These are phyloP conservation scores for Boletus reticuloceps DNA, from an alignment of 768 basidiomycete genomes.

Conservation along the genomic window DNA sequence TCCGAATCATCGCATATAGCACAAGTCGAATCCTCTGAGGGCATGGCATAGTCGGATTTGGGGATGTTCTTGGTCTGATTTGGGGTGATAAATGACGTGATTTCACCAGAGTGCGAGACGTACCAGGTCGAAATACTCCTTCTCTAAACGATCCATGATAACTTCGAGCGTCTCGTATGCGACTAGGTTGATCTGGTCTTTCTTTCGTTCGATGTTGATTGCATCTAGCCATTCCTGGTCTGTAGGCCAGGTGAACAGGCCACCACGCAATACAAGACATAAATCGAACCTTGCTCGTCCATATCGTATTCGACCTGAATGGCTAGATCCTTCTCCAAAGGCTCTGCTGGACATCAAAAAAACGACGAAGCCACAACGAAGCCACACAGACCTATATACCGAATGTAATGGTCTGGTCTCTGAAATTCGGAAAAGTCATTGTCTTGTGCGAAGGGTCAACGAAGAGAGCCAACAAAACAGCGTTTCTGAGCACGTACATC, in stretches of 20 bases:
- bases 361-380: background rate
- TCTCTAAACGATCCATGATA: conserved; percentile 96
- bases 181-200: conserved; percentile 66
- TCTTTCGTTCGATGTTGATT: conserved; percentile 78
- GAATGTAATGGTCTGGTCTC: conserved; percentile 84
- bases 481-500: conserved; percentile 51
- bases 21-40: conserved; percentile 94
- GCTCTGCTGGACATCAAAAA: conserved; percentile 52
- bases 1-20: conserved; percentile 98
- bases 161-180: conserved; percentile 90
- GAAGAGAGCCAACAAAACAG: background rate
- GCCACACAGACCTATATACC: conserved; percentile 71
- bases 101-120: conserved; percentile 18
- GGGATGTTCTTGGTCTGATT: conserved; percentile 88
- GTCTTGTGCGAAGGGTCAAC: conserved; percentile 37
- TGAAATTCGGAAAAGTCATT: conserved; percentile 70
- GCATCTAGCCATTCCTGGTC: conserved; percentile 94
- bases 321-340: conserved; percentile 87
- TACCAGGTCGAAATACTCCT: conserved; percentile 98
- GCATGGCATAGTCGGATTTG: conserved; percentile 81
- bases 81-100: background rate
- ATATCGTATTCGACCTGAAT: conserved; percentile 98
- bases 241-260: conserved; percentile 28
- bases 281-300: conserved; percentile 87
- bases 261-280: background rate